Conservation (phyloP, 2,329 filamentous ascomycete species). For the Ascochyta pisi region DNA sequence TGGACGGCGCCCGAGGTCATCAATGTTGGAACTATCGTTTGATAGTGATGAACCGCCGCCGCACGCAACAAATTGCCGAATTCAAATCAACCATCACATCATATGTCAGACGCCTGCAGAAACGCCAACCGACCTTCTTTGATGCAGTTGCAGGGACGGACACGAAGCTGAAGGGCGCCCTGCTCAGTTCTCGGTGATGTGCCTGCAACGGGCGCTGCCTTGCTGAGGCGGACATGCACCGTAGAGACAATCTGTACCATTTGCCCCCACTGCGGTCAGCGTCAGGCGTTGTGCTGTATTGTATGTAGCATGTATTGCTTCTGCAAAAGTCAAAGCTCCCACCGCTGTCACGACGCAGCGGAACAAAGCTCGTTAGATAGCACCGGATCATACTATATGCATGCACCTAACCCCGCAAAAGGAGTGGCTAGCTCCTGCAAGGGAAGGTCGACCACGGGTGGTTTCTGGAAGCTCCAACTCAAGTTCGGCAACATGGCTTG, state of each 20-base stretch:
- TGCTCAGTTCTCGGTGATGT: conserved; percentile 8
- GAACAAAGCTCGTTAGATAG: conserved; percentile 33
- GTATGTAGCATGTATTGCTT: conserved; percentile 14
- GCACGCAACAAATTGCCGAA: conserved; percentile 29
- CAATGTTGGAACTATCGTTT: conserved; percentile 26
- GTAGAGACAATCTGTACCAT: conserved; percentile 8
- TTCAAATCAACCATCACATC: conserved; percentile 30
- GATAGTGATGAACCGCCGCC: conserved; percentile 35
- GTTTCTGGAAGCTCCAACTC: conserved; percentile 26
- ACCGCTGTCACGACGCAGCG: conserved; percentile 34
- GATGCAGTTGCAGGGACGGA: conserved; percentile 20
- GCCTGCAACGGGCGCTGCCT: conserved; percentile 23
- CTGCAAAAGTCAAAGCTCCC: conserved; percentile 29
- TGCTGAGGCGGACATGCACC: conserved; percentile 27
- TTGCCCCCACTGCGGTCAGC: conserved; percentile 28
- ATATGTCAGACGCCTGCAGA: conserved; percentile 25
- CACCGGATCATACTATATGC: conserved; percentile 29
- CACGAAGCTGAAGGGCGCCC: conserved; percentile 21
- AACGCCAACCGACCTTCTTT: conserved; percentile 27
- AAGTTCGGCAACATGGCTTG: conserved; percentile 15
- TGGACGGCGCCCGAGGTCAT: conserved; percentile 17
- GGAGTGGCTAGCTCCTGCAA: conserved; percentile 32
- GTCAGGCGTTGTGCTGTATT: conserved; percentile 21
- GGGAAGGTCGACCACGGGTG: conserved; percentile 36
- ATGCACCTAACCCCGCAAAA: conserved; percentile 43